A percentile compares a stretch with the other conserved stretches of the same genome.
phyloP scores from a whole-genome alignment of 176 grass and related monocot species.

The Bonia amplexicaulis region DNA sequence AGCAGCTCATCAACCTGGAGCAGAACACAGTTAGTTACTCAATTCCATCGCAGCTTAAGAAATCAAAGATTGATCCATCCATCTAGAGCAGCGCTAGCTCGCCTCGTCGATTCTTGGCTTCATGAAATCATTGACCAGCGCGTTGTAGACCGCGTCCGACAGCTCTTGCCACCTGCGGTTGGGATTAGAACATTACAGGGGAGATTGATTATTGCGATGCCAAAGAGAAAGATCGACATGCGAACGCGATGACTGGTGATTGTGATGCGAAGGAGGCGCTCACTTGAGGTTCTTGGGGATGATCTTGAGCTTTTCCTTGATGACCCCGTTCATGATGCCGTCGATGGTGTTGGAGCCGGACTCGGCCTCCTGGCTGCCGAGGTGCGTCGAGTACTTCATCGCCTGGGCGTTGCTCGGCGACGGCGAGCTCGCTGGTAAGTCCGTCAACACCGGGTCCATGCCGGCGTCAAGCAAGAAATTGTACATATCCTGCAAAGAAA shows the following conservation, averaged over 20 bases:
- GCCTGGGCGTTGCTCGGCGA: neutral
- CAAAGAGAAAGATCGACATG: neutral
- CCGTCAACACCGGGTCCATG: slow-evolving; percentile 26
- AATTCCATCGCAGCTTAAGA: neutral
- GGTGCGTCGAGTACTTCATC: slow-evolving; percentile 37
- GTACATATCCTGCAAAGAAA: slow-evolving; percentile 43
- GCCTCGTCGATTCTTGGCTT: slow-evolving; percentile 67
- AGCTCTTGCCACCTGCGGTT: slow-evolving; percentile 9
- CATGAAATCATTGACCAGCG: slow-evolving; percentile 44
- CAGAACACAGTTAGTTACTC: neutral
- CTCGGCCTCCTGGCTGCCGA: slow-evolving; percentile 15
- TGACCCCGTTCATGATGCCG: slow-evolving; percentile 50
- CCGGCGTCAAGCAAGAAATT: slow-evolving; percentile 59
- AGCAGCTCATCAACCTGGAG: slow-evolving; percentile 43
- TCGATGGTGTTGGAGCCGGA: slow-evolving; percentile 17
- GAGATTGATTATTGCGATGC: neutral
- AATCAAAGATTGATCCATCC: neutral
- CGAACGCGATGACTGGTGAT: neutral
- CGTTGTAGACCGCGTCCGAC: slow-evolving; percentile 4
- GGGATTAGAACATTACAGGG: neutral
- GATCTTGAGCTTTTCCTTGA: slow-evolving; percentile 60
- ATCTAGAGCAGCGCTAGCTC: neutral
- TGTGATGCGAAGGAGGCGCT: neutral
- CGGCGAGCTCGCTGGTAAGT: neutral
- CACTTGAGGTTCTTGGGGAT: slow-evolving; percentile 50